A percentile compares a stretch with the other conserved stretches of the same genome.
Conservation (phyloP, 73 alveolate species). For the Uronychia binucleata region DNA sequence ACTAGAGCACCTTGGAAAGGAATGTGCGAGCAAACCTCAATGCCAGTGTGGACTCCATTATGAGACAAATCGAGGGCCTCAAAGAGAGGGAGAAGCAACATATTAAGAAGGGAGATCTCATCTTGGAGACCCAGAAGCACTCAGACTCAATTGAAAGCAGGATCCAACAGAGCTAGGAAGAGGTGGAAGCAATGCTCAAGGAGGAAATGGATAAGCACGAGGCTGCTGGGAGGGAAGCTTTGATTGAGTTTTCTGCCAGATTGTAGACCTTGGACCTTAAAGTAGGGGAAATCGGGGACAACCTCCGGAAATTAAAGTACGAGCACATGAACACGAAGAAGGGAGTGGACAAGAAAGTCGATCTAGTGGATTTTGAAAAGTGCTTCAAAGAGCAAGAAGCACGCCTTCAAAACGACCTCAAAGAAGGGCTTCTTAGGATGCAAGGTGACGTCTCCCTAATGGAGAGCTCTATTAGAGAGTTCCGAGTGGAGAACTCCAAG, state of each 20-base stretch:
- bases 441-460: neutral
- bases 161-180: neutral
- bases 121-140: neutral
- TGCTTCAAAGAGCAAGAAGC: neutral
- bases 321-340: neutral
- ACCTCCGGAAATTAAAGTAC: neutral
- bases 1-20: neutral
- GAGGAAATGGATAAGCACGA: neutral
- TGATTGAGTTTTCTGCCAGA: too few species aligned
- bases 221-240: neutral
- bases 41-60: neutral
- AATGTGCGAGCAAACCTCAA: neutral
- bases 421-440: neutral
- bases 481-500: neutral
- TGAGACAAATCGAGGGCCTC: neutral
- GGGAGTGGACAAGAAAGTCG: neutral
- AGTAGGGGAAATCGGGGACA: neutral
- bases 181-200: neutral
- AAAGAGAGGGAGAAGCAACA: neutral
- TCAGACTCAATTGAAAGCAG: neutral
- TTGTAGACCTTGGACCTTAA: neutral
- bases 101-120: neutral
- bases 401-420: neutral
- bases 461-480: neutral
- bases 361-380: neutral